Conservation (phyloP, 202 grass and related monocot genomes). For the Setaria italica region DNA sequence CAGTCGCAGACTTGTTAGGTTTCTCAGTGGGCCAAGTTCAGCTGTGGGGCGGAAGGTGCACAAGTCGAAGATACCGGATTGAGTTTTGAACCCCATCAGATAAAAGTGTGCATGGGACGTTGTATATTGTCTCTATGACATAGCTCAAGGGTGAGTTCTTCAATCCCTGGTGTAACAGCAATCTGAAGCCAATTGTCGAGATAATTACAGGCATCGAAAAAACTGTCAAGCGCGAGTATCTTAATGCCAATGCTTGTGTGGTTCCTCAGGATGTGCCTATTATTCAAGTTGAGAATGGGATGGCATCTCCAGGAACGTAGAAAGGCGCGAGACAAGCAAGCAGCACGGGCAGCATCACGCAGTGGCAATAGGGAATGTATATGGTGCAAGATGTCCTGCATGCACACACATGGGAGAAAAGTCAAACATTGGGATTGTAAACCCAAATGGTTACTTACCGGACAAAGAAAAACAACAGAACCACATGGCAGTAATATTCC, state of each 20-base stretch:
- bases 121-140: background rate
- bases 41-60: conserved; percentile 6
- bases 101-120: conserved; percentile 27
- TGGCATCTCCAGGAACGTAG: conserved; percentile 13
- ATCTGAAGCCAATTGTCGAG: conserved; percentile 27
- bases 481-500: background rate
- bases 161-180: conserved; percentile 32
- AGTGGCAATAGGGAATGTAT: conserved; percentile 14
- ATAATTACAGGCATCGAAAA: background rate
- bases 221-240: background rate
- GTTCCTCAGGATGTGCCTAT: background rate
- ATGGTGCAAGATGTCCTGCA: conserved; percentile 22
- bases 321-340: conserved; percentile 1
- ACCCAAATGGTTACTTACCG: background rate
- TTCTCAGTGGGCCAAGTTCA: conserved; percentile 32
- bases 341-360: conserved; percentile 24
- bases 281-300: conserved; percentile 21
- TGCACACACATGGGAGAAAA: background rate
- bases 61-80: background rate
- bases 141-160: conserved; percentile 4
- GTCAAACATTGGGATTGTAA: background rate
- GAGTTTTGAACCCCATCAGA: conserved; percentile 6
- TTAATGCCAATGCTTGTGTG: conserved; percentile 9
- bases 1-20: background rate
- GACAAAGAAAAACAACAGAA: background rate